Conservation (phyloP, 805 yeast genomes). For the Saccharomyces kudriavzevii region DNA sequence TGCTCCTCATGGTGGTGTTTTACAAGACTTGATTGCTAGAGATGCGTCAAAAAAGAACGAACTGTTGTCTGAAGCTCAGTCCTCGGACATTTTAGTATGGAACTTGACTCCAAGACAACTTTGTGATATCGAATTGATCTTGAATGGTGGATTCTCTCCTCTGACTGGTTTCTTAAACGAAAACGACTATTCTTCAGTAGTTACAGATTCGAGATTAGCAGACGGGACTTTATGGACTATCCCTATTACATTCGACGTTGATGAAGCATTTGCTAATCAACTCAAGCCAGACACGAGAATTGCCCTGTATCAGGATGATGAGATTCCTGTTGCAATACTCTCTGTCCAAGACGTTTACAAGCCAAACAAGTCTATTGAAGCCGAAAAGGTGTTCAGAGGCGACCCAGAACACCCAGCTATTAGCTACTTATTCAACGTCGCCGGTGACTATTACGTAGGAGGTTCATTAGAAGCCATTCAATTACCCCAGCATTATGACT, state of each 20-base stretch:
- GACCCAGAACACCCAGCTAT: conserved; percentile 96
- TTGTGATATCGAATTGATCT: conserved; percentile 85
- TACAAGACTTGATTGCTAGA: conserved; percentile 78
- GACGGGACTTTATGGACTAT: conserved; percentile 82
- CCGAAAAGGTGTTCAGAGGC: conserved; percentile 83
- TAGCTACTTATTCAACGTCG: conserved; percentile 58
- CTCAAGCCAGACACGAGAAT: conserved; percentile 52
- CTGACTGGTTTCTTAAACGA: conserved; percentile 56
- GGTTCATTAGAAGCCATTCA: conserved; percentile 79
- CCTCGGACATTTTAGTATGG: conserved; percentile 35
- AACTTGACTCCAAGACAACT: conserved; percentile 75
- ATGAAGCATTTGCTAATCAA: conserved; percentile 38
- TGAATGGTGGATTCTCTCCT: conserved; percentile 93
- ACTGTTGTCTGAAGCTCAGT: conserved; percentile 50
- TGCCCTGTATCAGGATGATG: conserved; percentile 74
- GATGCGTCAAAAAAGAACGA: conserved; percentile 54
- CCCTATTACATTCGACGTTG: conserved; percentile 83
- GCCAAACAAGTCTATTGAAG: conserved; percentile 77
- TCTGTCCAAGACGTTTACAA: conserved; percentile 70
- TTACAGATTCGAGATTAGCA: conserved; percentile 58
- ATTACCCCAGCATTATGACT: conserved; percentile 84
- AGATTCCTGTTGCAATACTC: conserved; percentile 68
- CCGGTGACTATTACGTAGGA: conserved; percentile 82
- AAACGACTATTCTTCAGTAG: conserved; percentile 58
- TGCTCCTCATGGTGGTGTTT: conserved; percentile 85